A percentile compares a stretch with the other conserved stretches of the same genome.
Evolutionary conservation across 1,284 basidiomycete species (phyloP).

Genomic region (Porodaedalea pini): DNA sequence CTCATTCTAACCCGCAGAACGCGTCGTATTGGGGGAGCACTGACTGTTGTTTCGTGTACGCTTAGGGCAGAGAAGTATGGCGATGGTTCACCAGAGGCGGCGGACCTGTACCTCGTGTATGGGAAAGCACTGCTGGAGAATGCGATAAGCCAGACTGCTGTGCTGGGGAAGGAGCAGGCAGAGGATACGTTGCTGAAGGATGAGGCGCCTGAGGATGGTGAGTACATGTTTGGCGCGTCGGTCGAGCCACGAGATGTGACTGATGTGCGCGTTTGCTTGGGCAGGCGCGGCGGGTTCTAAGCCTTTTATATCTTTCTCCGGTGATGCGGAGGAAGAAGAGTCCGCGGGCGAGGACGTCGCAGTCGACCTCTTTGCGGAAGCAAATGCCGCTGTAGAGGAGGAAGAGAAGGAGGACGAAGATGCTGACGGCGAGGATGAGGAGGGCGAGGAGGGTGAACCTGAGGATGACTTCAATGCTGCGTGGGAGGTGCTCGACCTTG

Average conservation of each 20-base stretch:
- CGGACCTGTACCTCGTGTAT: constrained; percentile 82
- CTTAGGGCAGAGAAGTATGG: constrained; percentile 65
- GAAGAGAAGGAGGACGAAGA: constrained; percentile 42
- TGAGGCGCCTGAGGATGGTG: constrained; percentile 43
- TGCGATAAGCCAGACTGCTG: constrained; percentile 74
- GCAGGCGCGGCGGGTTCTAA: constrained; percentile 38
- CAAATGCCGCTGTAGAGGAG: constrained; percentile 36
- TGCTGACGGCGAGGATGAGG: constrained; percentile 42
- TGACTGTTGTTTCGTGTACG: constrained; percentile 3
- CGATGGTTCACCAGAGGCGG: constrained; percentile 73
- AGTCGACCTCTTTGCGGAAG: constrained; percentile 62
- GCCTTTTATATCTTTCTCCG: constrained; percentile 70
- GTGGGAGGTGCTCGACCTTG: constrained; percentile 90
- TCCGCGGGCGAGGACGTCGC: constrained; percentile 37
- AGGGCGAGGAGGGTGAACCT: constrained; percentile 62
- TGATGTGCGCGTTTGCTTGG: constrained; percentile 10
- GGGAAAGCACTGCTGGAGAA: constrained; percentile 87
- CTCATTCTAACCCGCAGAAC: constrained; percentile 23
- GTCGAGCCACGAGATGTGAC: not conserved
- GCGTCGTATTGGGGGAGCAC: constrained; percentile 15
- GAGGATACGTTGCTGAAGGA: constrained; percentile 46
- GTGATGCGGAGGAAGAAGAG: constrained; percentile 60
- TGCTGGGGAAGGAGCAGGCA: constrained; percentile 79
- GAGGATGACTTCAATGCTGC: constrained; percentile 94
- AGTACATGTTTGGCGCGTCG: not conserved